A percentile compares a stretch with the other conserved stretches of the same genome.
Evolutionary conservation across 495 filamentous ascomycete species (phyloP).

Genomic region (Penicillium pancosmium): DNA sequence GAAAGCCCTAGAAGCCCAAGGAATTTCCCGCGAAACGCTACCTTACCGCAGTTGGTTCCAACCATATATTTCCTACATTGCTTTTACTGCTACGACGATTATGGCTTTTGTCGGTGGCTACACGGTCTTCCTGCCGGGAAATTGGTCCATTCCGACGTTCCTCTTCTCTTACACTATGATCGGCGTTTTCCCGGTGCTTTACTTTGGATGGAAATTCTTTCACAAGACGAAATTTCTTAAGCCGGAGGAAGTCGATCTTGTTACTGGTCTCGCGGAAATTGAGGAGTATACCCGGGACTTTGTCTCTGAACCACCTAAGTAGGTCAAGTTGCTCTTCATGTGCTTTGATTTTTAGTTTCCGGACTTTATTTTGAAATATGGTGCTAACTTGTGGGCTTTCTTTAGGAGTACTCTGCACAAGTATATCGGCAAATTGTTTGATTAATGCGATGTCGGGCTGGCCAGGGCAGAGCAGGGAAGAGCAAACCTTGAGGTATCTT

Average conservation of each 20-base stretch:
- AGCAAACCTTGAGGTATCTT: too few relatives aligned
- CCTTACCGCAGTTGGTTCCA: constrained; percentile 69
- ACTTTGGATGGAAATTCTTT: constrained; percentile 68
- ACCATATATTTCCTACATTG: constrained; percentile 73
- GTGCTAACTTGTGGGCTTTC: not conserved
- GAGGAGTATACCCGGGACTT: constrained; percentile 73
- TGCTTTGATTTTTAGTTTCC: not conserved
- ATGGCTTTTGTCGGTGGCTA: constrained; percentile 81
- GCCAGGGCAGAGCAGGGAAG: too few relatives aligned
- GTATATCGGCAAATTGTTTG: constrained; percentile 24
- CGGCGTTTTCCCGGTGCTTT: constrained; percentile 65
- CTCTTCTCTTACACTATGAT: constrained; percentile 80
- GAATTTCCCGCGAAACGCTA: constrained; percentile 60
- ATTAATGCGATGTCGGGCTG: constrained; percentile 5
- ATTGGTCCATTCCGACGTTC: constrained; percentile 74
- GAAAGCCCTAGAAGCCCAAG: constrained; percentile 68
- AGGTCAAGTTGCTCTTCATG: constrained; percentile 28
- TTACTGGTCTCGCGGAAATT: constrained; percentile 67
- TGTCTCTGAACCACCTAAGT: constrained; percentile 61
- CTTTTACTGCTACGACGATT: constrained; percentile 57
- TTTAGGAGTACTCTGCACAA: constrained; percentile 30
- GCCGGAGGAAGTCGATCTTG: constrained; percentile 65
- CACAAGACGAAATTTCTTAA: constrained; percentile 61
- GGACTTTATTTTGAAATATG: not conserved
- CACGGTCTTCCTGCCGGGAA: constrained; percentile 70